Evolutionary conservation across 108 stramenopile genomes (phyloP), one percentile per base, ranked within the genome.

Genomic region (Cylindrotheca closterium): DNA sequence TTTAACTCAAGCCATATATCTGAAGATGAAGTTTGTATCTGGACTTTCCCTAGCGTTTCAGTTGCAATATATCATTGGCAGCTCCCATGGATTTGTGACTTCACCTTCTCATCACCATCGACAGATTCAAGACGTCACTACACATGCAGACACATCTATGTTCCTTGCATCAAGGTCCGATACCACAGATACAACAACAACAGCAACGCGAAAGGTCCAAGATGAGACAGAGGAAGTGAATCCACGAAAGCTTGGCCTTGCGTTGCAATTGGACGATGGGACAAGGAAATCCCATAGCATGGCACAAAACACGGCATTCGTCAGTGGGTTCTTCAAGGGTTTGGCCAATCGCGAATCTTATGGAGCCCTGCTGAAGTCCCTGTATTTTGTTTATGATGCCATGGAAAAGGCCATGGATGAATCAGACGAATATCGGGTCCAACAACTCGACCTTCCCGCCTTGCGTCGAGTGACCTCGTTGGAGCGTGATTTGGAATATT

Each of bases 271-370:
- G 4, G 82, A 83, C 51, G 82, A 83, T 5, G 82, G 85, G 49
- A 86, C 85, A 23, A 68, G 85, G 1, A 83, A 86, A 60, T 75
- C 74, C 21, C 85, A 86, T 52, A 70, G 71, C 30, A 67, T 86
- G 65, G 85, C 81, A 2, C 49, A 86, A 63, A 86, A 83, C 55
- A 67, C 79, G 19, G 78, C 72, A 22, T 86, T 86, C 52, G 81
- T 86, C 31, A 59, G 79, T 7, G 85, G 85, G 51, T 86, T 86
- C 73, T 86, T 86, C 79, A 80, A 80, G 62, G 85, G 85, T 23
- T 58, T 86, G 30, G 57, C 63, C 30, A 78, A 37, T 30, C 30
- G 42, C 32, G 67, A 72, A 25, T 67, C 79, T 0, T 86, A 81
- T 64, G 34, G 70, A 2, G 60, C 64, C 29, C 55, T n/a, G 80